Base-by-base conservation (phyloP, 2,329 filamentous ascomycete species). In the Triangularia setosa region DNA sequence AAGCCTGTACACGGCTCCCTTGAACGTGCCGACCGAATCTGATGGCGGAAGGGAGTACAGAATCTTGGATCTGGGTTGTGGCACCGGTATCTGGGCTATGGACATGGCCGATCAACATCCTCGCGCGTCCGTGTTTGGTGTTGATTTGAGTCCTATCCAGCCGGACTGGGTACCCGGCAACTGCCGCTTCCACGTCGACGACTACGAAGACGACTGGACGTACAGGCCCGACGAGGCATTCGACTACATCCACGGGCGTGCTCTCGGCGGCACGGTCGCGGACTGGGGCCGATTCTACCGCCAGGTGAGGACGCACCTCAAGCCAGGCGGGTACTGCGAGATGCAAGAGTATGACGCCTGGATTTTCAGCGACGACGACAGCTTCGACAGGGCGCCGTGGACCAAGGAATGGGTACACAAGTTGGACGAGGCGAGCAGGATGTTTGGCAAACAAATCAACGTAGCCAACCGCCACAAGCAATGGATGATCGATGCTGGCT, bases 1-100 rank as follows among this genome's bases (percentile, higher is more conserved):
- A 35, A 73, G 73, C 44, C 72, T 85, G 40, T 80, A 79, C 72
- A 75, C 79, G 55, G 78, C 81, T 7, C 82, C 82, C 14, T 40
- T 68, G 11, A 25, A 59, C 9, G 63, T 67, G 28, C 60, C 64
- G 2, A 18, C 4, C 28, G 18, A n/a, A 8, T n/a, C 8, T 1
- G 25, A 14, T 7, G 28, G 16, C 58, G 54, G 25, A 21, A 40
- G 53, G 8, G 65, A 69, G 24, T 72, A 79, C 64, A 77, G 77
- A 24, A 81, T 87, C 14, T 76, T 87, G 9, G 84, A 87, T 69
- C 76, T 87, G 9, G 84, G 85, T 57, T 87, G 83, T 6, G 87
- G 87, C 16, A 86, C 84, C 0, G 86, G 87, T 1, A 85, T 87
- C 62, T 89, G 86, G 84, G 80, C 84, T 3, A 85, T 87, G 64